Base-by-base conservation (phyloP, 2,329 filamentous ascomycete species). In the Pseudopithomyces chartarum region DNA sequence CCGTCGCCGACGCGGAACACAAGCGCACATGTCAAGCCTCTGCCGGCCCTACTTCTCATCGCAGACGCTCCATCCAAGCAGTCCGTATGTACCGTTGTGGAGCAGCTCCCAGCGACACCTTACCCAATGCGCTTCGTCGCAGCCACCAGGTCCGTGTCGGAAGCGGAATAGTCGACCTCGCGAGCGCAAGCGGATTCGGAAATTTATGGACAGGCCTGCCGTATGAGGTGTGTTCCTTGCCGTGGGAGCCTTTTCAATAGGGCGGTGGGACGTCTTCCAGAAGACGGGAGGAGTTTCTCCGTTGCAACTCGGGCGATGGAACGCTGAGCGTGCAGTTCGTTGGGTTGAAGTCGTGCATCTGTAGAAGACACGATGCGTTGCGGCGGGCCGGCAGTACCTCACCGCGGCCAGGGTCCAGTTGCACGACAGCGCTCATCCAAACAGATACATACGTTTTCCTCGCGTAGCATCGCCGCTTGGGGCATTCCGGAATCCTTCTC, bases 1-100 rank as follows among this genome's bases (percentile, higher is more conserved):
- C 55, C 40, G 19, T 61, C 53, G 42, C 58, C 47, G 60, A 57
- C 56, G 55, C 60, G 60, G 64, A 54, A 64, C 46, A 50, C 39
- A 46, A 49, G 51, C 55, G 48, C 38, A 42, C 36, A 29, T 50
- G 58, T 62, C 61, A 58, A 61, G 42, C n/a, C 60, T 64, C 64
- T 56, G 59, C 60, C 69, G 68, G 67, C 69, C 63, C 60, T 52
- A 49, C 56, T 59, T 54, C 59, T 57, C 17, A 61, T 69, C 66
- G 70, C 58, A 64, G 61, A 56, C 67, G 59, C 60, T 67, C 57
- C 61, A 57, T 69, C 39, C 52, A 68, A 63, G 60, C 62, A 59
- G 60, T 66, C 60, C 60, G 62, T 64, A 61, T 60, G 62, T 64
- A 61, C 45, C 56, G 66, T 62, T 58, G 55, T 57, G 54, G 46